Conservation (phyloP, 768 basidiomycete species). For the Auricularia sp. region DNA sequence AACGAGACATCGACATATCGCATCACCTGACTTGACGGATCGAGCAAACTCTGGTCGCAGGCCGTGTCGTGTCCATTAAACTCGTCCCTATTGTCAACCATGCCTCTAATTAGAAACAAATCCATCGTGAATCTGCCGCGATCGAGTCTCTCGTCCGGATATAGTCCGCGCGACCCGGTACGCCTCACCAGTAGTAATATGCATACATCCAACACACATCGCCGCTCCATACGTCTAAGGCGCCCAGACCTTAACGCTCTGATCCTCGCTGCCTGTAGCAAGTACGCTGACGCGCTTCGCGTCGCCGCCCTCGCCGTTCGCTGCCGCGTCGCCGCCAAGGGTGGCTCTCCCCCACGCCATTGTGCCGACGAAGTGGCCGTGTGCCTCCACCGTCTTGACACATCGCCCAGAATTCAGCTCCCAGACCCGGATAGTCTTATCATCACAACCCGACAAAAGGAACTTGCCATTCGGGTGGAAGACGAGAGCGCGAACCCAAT, state of each 20-base stretch:
- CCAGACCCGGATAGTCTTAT: constrained; percentile 87
- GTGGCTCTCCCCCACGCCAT: constrained; percentile 65
- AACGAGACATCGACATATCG: too few relatives aligned
- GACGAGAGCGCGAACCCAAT: constrained; percentile 80
- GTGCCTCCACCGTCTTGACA: constrained; percentile 79
- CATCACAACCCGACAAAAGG: constrained; percentile 84
- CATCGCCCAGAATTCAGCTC: constrained; percentile 79
- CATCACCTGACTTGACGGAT: too few relatives aligned
- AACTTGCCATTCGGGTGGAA: constrained; percentile 89
- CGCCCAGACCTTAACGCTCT: constrained; percentile 27
- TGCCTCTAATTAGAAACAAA: neutral
- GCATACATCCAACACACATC: neutral
- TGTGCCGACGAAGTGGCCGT: constrained; percentile 72
- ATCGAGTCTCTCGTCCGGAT: neutral
- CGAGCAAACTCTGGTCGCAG: too few relatives aligned
- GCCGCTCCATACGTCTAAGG: constrained; percentile 6
- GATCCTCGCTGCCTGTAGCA: constrained; percentile 39
- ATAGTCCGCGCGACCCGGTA: neutral
- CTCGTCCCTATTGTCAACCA: neutral
- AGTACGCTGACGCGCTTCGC: constrained; percentile 34
- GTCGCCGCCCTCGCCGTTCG: constrained; percentile 10
- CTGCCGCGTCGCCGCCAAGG: constrained; percentile 18
- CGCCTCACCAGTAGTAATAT: neutral
- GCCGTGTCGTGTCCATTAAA: neutral
- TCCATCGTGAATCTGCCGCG: neutral